Percentiles rank a stretch among this genome's conserved stretches.
These are phyloP conservation scores for Huntiella decipiens DNA, from an alignment of 2,329 filamentous ascomycete species.

Conservation along the genomic window DNA sequence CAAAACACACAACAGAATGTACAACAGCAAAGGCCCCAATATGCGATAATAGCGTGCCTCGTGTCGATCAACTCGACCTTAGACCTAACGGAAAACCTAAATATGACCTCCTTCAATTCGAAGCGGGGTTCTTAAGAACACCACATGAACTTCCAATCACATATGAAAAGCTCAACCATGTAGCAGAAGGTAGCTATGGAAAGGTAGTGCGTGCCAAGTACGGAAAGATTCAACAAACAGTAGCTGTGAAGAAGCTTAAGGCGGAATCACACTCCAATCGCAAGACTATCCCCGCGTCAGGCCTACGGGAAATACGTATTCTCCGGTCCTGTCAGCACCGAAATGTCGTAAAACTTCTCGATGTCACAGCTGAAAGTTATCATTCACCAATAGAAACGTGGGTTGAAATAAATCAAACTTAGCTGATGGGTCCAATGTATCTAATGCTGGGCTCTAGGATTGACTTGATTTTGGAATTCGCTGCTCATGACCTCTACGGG, in stretches of 20 bases:
- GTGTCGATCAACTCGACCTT: background rate
- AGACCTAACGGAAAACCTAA: slow-evolving; percentile 23
- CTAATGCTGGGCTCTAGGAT: slow-evolving; percentile 32
- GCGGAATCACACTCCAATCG: slow-evolving; percentile 28
- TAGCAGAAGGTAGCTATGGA: slow-evolving; percentile 93
- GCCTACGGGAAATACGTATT: slow-evolving; percentile 82
- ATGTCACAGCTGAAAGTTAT: slow-evolving; percentile 63
- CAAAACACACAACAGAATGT: too few species aligned
- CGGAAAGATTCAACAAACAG: slow-evolving; percentile 53
- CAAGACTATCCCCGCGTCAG: slow-evolving; percentile 58
- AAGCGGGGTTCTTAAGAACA: slow-evolving; percentile 44
- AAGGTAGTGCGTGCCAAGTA: slow-evolving; percentile 77
- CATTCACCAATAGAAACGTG: slow-evolving; percentile 34
- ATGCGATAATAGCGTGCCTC: too few species aligned
- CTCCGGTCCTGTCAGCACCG: slow-evolving; percentile 60
- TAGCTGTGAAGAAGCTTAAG: slow-evolving; percentile 88
- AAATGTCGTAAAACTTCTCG: slow-evolving; percentile 65
- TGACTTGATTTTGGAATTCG: slow-evolving; percentile 89
- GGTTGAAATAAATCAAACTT: slow-evolving; percentile 11
- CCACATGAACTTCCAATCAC: slow-evolving; percentile 29
- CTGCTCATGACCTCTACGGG: slow-evolving; percentile 90
- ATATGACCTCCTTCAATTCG: slow-evolving; percentile 45
- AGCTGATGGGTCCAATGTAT: background rate
- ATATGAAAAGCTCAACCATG: slow-evolving; percentile 86
- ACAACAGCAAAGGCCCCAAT: too few species aligned